Percentiles rank a stretch among this genome's conserved stretches.
These are phyloP conservation scores for Mycena latifolia DNA, from an alignment of 768 basidiomycete genomes.

Conservation along the genomic window DNA sequence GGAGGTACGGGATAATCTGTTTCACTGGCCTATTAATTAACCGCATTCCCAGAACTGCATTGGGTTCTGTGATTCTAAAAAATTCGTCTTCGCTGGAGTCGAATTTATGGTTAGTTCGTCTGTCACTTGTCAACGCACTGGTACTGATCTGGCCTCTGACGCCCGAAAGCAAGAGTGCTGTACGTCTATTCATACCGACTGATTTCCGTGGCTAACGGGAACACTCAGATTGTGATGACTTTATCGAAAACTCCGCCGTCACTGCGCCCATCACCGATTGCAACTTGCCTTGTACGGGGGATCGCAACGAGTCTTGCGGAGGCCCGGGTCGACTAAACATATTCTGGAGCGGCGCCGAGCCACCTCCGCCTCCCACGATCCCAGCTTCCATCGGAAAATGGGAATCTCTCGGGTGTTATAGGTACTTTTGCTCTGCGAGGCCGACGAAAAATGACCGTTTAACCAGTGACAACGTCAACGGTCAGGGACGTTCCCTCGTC, in stretches of 20 bases:
- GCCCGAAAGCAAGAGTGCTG: conserved; percentile 62
- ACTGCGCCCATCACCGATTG: conserved; percentile 66
- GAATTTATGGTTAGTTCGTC: conserved; percentile 60
- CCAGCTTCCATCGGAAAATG: conserved; percentile 71
- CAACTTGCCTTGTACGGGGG: conserved; percentile 71
- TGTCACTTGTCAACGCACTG: no score
- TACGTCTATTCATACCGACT: conserved; percentile 45
- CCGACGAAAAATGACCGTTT: conserved; percentile 44
- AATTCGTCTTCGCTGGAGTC: conserved; percentile 75
- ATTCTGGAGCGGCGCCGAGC: conserved; percentile 70
- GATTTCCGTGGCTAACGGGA: conserved; percentile 8
- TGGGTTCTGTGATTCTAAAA: conserved; percentile 57
- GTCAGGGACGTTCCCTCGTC: conserved; percentile 55
- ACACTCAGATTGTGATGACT: conserved; percentile 77
- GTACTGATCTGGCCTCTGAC: not conserved
- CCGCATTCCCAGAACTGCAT: conserved; percentile 48
- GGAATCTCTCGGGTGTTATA: conserved; percentile 82
- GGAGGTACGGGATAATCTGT: conserved; percentile 39
- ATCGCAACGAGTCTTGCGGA: conserved; percentile 70
- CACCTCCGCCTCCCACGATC: conserved; percentile 67
- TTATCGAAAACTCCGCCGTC: conserved; percentile 58
- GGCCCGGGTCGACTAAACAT: conserved; percentile 70
- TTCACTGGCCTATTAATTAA: not conserved
- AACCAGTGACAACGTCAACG: conserved; percentile 55
- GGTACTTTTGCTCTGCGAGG: conserved; percentile 52